phyloP scores from a whole-genome alignment of 257 asterid species.

The Solanum paucissectum region DNA sequence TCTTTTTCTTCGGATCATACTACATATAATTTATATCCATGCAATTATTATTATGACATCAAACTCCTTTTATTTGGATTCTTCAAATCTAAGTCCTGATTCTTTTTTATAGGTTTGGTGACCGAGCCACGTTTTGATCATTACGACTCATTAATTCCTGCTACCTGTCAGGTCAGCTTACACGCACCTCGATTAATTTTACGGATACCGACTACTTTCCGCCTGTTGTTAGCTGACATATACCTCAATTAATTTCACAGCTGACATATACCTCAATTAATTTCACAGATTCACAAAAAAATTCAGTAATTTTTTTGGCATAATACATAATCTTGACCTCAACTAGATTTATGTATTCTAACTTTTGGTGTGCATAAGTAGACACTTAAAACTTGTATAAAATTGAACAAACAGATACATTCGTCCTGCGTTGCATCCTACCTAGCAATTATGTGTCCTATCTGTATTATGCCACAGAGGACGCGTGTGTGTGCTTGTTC shows the following conservation, averaged over 20 bases:
- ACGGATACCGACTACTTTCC: fast-evolving
- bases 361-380: too few relatives aligned
- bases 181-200: background rate
- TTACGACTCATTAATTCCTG: background rate
- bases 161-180: background rate
- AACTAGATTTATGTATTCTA: background rate
- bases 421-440: background rate
- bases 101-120: background rate
- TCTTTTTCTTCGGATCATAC: background rate
- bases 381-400: background rate
- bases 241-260: background rate
- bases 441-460: background rate
- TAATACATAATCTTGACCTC: too few relatives aligned
- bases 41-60: background rate
- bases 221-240: fast-evolving
- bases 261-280: background rate
- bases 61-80: background rate
- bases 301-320: too few relatives aligned
- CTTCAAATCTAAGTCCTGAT: background rate
- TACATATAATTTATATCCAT: background rate
- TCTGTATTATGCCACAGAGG: fast-evolving
- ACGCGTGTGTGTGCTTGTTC: background rate
- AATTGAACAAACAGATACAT: too few relatives aligned
- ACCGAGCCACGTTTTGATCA: background rate
- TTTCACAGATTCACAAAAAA: too few relatives aligned